Evolutionary conservation across 257 asterid genomes (phyloP), one percentile per base, ranked within the genome.

Genomic region (Fraxinus pennsylvanica): DNA sequence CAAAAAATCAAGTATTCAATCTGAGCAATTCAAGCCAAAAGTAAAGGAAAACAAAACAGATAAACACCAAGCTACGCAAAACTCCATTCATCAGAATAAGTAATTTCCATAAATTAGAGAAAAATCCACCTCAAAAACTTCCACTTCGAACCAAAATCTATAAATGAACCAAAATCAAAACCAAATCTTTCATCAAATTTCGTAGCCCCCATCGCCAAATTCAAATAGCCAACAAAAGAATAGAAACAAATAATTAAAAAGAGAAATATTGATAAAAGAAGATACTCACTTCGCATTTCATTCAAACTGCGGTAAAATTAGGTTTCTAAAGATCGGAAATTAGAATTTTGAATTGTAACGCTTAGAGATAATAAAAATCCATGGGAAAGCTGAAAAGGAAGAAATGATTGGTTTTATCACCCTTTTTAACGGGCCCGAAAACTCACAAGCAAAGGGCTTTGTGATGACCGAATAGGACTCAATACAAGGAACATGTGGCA

Each of bases 381-480:
- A 59, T 50, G 22, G 2, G 52, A 29, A 25, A 25, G 27, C 27
- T 25, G 27, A 25, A 25, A 25, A 25, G 27, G 27, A 25, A 25
- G 27, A 25, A 25, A 25, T 25, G 27, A 25, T 25, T 25, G 27
- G 27, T 25, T 25, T 25, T 25, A 25, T 25, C 27, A 29, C 30
- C 30, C 30, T 29, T 59, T 1, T 65, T 66, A 50, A 78, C 59
- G 78, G 82, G 82, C 71, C 75, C 5, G 5, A 67, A 65, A 74
- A 80, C 84, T 72, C 59, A 74, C 30, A 74, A 36, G 29, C 5
- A 38, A 14, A 33, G 59, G 68, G 83, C 72, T 89, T 77, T 10
- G 86, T 76, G 30, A 81, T 81, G 82, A 82, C 73, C 81, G 79
- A 73, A 80, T 75, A 65, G 85, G 35, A 84, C 84, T 79, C 73